Evolutionary conservation across 371 early-diverging fungal species (phyloP).

Genomic region (Cokeromyces recurvatus): DNA sequence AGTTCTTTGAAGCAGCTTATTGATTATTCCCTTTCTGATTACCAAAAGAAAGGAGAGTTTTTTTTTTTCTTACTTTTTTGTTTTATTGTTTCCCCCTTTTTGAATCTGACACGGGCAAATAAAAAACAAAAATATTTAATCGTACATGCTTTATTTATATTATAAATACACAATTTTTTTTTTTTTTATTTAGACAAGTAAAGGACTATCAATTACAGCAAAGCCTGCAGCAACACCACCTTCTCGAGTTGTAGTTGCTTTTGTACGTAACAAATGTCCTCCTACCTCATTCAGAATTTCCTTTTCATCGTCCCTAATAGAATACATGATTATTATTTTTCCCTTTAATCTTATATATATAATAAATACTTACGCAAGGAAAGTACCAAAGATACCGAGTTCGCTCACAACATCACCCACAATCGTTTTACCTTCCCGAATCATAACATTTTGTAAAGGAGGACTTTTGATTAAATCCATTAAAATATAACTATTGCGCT

Average conservation of each 20-base stretch:
- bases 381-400: constrained; percentile 91
- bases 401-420: constrained; percentile 83
- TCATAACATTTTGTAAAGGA: constrained; percentile 64
- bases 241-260: constrained; percentile 78
- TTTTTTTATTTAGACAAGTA: constrained; percentile 66
- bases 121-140: no score
- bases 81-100: no score
- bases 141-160: no score
- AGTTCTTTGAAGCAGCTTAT: no score
- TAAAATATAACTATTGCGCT: constrained; percentile 80
- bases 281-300: constrained; percentile 75
- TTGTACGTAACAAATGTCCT: constrained; percentile 93
- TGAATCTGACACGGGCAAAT: no score
- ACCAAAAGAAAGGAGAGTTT: no score
- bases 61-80: no score
- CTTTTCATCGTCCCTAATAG: constrained; percentile 47
- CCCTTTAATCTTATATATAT: not conserved
- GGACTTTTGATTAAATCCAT: constrained; percentile 91
- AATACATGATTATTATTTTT: not conserved
- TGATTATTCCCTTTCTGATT: no score
- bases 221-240: constrained; percentile 98
- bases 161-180: no score
- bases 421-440: constrained; percentile 77
- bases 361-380: constrained; percentile 58
- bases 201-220: constrained; percentile 91